These are phyloP conservation scores for Schizophyllum amplum DNA, from an alignment of 1,284 basidiomycete species.

Conservation along the genomic window DNA sequence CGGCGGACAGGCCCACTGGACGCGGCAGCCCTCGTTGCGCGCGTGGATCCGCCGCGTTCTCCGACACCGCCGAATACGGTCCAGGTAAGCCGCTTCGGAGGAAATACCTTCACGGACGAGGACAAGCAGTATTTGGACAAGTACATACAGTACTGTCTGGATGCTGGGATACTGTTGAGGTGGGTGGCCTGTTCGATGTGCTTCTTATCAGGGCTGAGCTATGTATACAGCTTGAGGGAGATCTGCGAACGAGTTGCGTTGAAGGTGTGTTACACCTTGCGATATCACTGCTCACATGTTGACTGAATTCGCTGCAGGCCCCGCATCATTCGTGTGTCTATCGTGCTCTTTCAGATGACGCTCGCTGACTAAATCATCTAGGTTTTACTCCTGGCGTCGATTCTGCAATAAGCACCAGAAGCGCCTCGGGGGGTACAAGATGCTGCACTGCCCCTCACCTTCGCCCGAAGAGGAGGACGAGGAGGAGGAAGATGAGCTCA, in stretches of 20 bases:
- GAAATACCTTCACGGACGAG: conserved; percentile 74
- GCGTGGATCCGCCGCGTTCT: conserved; percentile 43
- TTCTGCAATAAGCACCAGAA: conserved; percentile 87
- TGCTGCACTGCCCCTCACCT: conserved; percentile 47
- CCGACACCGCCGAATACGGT: conserved; percentile 72
- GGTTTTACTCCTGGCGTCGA: conserved; percentile 82
- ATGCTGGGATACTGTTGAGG: conserved; percentile 74
- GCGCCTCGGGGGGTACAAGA: conserved; percentile 69
- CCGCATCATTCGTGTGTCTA: conserved; percentile 69
- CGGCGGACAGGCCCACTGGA: conserved; percentile 21
- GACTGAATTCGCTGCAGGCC: conserved; percentile 37
- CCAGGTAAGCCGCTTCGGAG: conserved; percentile 81
- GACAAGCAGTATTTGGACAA: conserved; percentile 72
- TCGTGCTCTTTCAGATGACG: conserved; percentile 3
- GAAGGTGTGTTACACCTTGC: conserved; percentile 38
- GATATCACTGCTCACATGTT: neutral
- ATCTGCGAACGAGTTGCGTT: conserved; percentile 78
- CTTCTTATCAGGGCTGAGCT: conserved; percentile 5
- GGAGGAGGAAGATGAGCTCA: conserved; percentile 31
- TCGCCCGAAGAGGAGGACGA: conserved; percentile 35
- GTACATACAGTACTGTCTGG: conserved; percentile 81
- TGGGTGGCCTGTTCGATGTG: conserved; percentile 21
- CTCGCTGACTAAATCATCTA: conserved; percentile 19
- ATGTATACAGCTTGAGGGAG: conserved; percentile 52
- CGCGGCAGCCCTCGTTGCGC: conserved; percentile 7